Percentiles rank a stretch among this genome's conserved stretches.
Evolutionary conservation across 257 asterid genomes (phyloP).

Genomic region (Rhazya stricta): DNA sequence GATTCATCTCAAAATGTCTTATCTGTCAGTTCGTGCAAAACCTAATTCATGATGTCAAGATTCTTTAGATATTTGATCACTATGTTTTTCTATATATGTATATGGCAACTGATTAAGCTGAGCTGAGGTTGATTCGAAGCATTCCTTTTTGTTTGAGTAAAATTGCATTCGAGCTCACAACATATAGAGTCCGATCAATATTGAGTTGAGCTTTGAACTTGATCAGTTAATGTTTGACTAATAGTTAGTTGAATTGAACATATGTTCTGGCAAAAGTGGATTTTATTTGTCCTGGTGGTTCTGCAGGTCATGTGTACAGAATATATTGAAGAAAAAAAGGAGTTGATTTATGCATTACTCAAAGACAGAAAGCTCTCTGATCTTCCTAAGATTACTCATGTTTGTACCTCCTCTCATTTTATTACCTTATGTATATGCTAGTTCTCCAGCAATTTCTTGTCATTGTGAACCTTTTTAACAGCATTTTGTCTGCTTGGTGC

Average conservation of each 20-base stretch:
- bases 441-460: slow-evolving; percentile 4
- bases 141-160: not conserved
- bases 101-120: not conserved
- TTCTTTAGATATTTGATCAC: not conserved
- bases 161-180: not conserved
- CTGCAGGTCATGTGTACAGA: slow-evolving; percentile 71
- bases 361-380: slow-evolving; percentile 57
- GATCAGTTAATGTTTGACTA: not conserved
- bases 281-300: slow-evolving; percentile 2
- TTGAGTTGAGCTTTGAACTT: not conserved
- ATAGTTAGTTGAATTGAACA: not conserved
- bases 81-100: not conserved
- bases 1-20: not conserved
- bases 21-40: not conserved
- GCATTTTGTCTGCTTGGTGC: slow-evolving; percentile 12
- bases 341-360: slow-evolving; percentile 59
- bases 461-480: slow-evolving; percentile 11
- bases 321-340: slow-evolving; percentile 61
- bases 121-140: not conserved
- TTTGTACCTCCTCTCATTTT: slow-evolving; percentile 12
- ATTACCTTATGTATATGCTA: not conserved
- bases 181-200: not conserved
- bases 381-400: slow-evolving; percentile 77
- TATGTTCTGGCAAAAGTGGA: slow-evolving; percentile 7
- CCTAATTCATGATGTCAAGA: not conserved